Evolutionary conservation across 257 asterid species (phyloP).

Genomic region (Fraxinus anomala): DNA sequence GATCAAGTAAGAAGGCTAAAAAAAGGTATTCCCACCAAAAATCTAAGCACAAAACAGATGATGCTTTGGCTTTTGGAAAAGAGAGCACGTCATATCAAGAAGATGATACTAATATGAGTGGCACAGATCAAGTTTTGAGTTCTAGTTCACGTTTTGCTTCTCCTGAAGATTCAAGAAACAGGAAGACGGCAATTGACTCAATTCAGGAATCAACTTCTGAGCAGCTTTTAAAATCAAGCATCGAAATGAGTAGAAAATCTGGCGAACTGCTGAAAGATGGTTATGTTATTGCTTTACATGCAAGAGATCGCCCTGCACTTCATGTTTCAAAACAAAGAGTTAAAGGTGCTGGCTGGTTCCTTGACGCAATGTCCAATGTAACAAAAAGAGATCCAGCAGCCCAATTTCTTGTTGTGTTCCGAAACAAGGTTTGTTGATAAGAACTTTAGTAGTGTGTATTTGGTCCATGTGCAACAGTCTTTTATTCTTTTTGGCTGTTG

Average conservation of each 20-base stretch:
- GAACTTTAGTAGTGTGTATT: not conserved
- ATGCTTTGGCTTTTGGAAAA: constrained; percentile 56
- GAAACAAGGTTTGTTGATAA: constrained; percentile 72
- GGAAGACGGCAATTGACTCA: constrained; percentile 67
- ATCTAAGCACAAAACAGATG: constrained; percentile 79
- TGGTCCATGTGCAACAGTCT: not conserved
- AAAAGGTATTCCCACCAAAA: constrained; percentile 91
- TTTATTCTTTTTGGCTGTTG: constrained; percentile 3
- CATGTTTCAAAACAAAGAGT: constrained; percentile 92
- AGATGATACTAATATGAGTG: constrained; percentile 85
- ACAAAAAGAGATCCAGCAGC: constrained; percentile 98
- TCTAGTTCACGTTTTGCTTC: constrained; percentile 92
- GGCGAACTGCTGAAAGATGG: constrained; percentile 86
- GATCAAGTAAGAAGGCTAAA: constrained; percentile 94
- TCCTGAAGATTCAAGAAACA: constrained; percentile 75
- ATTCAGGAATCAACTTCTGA: constrained; percentile 57
- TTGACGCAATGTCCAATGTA: constrained; percentile 76
- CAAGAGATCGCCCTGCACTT: constrained; percentile 72
- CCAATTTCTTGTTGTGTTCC: constrained; percentile 84
- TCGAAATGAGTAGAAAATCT: constrained; percentile 51
- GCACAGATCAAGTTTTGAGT: constrained; percentile 86
- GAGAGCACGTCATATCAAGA: constrained; percentile 81
- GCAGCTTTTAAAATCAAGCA: constrained; percentile 48
- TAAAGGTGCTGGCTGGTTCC: constrained; percentile 98
- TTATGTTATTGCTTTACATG: constrained; percentile 71